Conservation (phyloP, 306 rosid genomes). For the Hylodesmum podocarpum region DNA sequence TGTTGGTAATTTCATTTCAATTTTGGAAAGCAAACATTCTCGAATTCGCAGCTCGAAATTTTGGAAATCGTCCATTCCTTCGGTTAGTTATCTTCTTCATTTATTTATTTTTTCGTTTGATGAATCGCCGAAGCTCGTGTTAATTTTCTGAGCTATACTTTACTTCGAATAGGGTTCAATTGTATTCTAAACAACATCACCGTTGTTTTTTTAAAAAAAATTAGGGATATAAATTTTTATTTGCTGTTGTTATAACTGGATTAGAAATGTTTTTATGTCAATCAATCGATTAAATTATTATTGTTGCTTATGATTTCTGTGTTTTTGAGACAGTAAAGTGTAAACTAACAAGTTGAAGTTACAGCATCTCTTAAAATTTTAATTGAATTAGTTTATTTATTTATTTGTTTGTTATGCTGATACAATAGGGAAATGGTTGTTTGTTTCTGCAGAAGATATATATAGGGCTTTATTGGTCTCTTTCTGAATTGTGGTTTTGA, state of each 20-base stretch:
- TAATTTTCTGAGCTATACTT: slow-evolving; percentile 7
- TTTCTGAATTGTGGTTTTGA: slow-evolving; percentile 35
- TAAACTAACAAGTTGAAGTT: not conserved
- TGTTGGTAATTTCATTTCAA: not conserved
- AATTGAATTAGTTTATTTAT: not conserved
- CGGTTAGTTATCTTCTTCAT: slow-evolving; percentile 28
- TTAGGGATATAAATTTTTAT: not conserved
- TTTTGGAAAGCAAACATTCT: not conserved
- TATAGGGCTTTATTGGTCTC: slow-evolving; percentile 31
- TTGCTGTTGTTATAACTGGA: not conserved
- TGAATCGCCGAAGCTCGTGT: not conserved
- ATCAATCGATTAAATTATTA: not conserved
- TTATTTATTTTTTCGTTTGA: not conserved
- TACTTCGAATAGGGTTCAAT: not conserved
- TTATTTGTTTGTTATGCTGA: slow-evolving; percentile 14
- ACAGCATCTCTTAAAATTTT: not conserved
- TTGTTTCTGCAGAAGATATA: slow-evolving; percentile 37
- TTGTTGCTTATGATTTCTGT: slow-evolving; percentile 1
- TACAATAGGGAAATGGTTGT: slow-evolving; percentile 25
- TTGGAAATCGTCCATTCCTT: slow-evolving; percentile 23
- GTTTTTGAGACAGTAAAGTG: not conserved
- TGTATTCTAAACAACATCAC: not conserved
- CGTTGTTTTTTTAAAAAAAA: not conserved
- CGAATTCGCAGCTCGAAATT: slow-evolving; percentile 23
- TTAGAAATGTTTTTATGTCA: not conserved